Percentiles rank a stretch among this genome's conserved stretches.
Evolutionary conservation across 2,329 filamentous ascomycete genomes (phyloP).

Genomic region (Nothopassalora personata): DNA sequence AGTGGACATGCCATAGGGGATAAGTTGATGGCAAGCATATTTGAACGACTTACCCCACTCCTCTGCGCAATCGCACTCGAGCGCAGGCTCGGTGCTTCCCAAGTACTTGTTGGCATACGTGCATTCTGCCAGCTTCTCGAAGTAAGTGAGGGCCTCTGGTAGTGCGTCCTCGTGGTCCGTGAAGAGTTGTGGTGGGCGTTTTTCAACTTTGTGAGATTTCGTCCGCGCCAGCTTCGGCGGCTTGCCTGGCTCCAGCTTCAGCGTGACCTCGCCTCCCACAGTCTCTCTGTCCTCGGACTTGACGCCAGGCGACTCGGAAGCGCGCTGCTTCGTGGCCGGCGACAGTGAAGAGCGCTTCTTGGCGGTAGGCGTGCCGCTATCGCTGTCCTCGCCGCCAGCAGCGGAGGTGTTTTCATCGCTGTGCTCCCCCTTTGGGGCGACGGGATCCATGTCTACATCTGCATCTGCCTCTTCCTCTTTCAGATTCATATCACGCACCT

Average conservation of each 20-base stretch:
- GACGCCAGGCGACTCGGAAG: slow-evolving; percentile 34
- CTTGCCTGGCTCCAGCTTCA: slow-evolving; percentile 61
- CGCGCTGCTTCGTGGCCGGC: slow-evolving; percentile 23
- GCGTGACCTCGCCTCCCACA: slow-evolving; percentile 55
- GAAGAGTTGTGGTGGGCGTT: slow-evolving; percentile 62
- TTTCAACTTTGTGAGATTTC: slow-evolving; percentile 62
- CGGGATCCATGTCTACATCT: slow-evolving; percentile 26
- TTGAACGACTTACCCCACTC: slow-evolving; percentile 73
- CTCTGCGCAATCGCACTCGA: slow-evolving; percentile 92
- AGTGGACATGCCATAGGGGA: neutral
- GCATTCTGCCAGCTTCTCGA: slow-evolving; percentile 77
- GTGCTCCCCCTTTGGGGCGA: slow-evolving; percentile 16
- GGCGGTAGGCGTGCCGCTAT: slow-evolving; percentile 18
- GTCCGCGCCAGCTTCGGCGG: slow-evolving; percentile 69
- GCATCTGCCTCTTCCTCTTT: slow-evolving; percentile 35
- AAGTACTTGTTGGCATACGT: slow-evolving; percentile 88
- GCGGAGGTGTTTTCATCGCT: slow-evolving; percentile 24
- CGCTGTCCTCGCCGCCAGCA: slow-evolving; percentile 13
- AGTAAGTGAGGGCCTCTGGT: slow-evolving; percentile 66
- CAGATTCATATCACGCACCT: slow-evolving; percentile 43
- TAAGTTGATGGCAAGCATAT: slow-evolving; percentile 13
- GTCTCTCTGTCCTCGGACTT: slow-evolving; percentile 47
- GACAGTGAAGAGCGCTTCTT: slow-evolving; percentile 24
- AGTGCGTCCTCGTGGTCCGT: slow-evolving; percentile 73
- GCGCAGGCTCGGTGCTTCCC: slow-evolving; percentile 82